These are phyloP conservation scores for Guyanaporus albipodus DNA, from an alignment of 768 basidiomycete species.

Conservation along the genomic window DNA sequence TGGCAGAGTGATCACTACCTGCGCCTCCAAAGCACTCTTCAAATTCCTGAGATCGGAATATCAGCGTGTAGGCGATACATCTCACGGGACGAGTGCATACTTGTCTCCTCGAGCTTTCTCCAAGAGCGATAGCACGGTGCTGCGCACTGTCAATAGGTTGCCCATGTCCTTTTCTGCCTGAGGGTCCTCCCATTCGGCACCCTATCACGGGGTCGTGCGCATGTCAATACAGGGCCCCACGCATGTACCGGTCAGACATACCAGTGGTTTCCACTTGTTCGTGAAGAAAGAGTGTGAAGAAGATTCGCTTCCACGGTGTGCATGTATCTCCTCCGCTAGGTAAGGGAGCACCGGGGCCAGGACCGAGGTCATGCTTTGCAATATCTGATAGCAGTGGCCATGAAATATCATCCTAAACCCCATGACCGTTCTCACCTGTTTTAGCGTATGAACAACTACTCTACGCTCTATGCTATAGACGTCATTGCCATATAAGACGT, in stretches of 20 bases:
- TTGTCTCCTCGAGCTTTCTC: conserved; percentile 76
- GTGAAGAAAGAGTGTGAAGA: conserved; percentile 59
- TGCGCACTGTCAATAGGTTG: conserved; percentile 55
- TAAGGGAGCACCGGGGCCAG: conserved; percentile 88
- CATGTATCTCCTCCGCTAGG: conserved; percentile 83
- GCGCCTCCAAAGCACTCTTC: conserved; percentile 73
- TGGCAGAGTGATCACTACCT: conserved; percentile 60
- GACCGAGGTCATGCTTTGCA: conserved; percentile 62
- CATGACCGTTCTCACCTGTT: conserved; percentile 49
- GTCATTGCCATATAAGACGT: conserved; percentile 76
- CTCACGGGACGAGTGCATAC: conserved; percentile 37
- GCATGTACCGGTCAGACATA: conserved; percentile 33
- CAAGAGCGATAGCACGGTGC: conserved; percentile 57
- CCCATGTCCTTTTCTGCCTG: conserved; percentile 60
- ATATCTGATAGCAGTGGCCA: conserved; percentile 42
- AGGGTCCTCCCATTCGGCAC: conserved; percentile 57
- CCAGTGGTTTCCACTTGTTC: conserved; percentile 64
- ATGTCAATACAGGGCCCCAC: background rate
- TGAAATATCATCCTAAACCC: background rate
- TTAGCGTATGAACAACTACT: conserved; percentile 65
- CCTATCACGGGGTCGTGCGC: conserved; percentile 33
- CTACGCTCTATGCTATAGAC: conserved; percentile 50
- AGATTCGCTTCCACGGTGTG: conserved; percentile 16
- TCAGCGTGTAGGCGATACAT: conserved; percentile 2
- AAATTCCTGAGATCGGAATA: conserved; percentile 51